A percentile compares a stretch with the other conserved stretches of the same genome.
These are phyloP conservation scores for Nakazawaea ambrosiae DNA, from an alignment of 805 yeast genomes.

Conservation along the genomic window DNA sequence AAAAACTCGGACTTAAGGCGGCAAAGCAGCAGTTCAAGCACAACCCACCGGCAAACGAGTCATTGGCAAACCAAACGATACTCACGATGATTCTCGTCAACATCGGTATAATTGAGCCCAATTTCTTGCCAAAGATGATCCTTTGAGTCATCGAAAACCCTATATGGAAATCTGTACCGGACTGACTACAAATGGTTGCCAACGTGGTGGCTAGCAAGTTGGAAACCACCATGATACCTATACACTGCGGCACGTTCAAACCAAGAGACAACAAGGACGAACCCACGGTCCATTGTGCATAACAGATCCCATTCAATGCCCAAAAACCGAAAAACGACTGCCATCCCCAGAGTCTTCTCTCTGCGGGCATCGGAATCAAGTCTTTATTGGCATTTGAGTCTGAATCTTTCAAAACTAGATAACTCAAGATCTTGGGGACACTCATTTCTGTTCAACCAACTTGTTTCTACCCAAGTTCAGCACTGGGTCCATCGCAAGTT, in stretches of 20 bases:
- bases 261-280: conserved; percentile 38
- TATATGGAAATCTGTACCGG: conserved; percentile 42
- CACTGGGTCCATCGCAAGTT: no score
- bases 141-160: conserved; percentile 40
- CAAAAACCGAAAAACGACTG: conserved; percentile 34
- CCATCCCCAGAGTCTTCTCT: conserved; percentile 38
- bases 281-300: conserved; percentile 25
- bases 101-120: conserved; percentile 36
- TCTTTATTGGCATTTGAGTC: conserved; percentile 24
- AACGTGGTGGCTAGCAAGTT: conserved; percentile 35
- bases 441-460: no score
- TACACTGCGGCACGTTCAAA: conserved; percentile 34
- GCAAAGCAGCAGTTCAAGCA: conserved; percentile 29
- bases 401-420: conserved; percentile 1
- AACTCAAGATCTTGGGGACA: no score
- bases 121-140: conserved; percentile 36
- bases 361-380: conserved; percentile 36
- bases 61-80: conserved; percentile 15
- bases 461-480: no score
- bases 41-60: conserved; percentile 37
- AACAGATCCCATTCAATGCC: conserved; percentile 29
- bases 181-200: conserved; percentile 37
- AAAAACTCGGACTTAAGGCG: conserved; percentile 31
- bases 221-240: conserved; percentile 38
- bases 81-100: conserved; percentile 24